Evolutionary conservation across 352 stramenopile genomes (phyloP), one percentile per base, ranked within the genome.

Genomic region (Phytopythium montanum): DNA sequence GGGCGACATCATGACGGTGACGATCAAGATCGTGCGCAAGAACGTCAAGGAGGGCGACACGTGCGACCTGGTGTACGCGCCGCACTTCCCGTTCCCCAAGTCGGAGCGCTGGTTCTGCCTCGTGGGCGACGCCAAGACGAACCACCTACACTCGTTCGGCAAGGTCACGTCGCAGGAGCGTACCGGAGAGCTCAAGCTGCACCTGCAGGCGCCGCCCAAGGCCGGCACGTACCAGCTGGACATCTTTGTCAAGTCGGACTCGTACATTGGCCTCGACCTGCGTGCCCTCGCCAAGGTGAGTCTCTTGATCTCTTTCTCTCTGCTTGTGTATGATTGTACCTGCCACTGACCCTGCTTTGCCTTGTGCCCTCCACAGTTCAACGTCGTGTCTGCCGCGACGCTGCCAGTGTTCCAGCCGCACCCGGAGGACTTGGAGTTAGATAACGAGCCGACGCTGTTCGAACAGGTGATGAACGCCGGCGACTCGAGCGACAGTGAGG

Each of bases 401-500:
- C 78, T 99, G 45, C 97, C 96, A 14, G 91, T 98, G 65, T 99
- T 97, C 76, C 84, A 97, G 72, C 78, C 98, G 29, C 97, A 99
- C 69, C 95, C 95, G 46, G 97, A 99, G 59, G 97, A 99, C 83
- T 79, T 98, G 63, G 95, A 98, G 68, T 87, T 99, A 71, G 97
- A 99, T 83, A 98, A 99, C 65, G 97, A 99, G 72, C 97, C 97
- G 21, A 99, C 97, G 38, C 77, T 99, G 61, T 99, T 99, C 70
- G 97, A 99, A 76, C 96, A 99, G 75, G 97, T 95, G 55, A 95
- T 95, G 84, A 92, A 93, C 59, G 75, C 76, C 28, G 81, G 68
- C 52, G 86, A 95, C 70, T 91, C 81, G 61, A 94, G 82, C 76
- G 84, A 94, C 85, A 92, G 81, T 69, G 84, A 93, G 69, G 84